Evolutionary conservation across 2,329 filamentous ascomycete genomes (phyloP).

Genomic region (Ophiocordyceps camponoti-floridani): DNA sequence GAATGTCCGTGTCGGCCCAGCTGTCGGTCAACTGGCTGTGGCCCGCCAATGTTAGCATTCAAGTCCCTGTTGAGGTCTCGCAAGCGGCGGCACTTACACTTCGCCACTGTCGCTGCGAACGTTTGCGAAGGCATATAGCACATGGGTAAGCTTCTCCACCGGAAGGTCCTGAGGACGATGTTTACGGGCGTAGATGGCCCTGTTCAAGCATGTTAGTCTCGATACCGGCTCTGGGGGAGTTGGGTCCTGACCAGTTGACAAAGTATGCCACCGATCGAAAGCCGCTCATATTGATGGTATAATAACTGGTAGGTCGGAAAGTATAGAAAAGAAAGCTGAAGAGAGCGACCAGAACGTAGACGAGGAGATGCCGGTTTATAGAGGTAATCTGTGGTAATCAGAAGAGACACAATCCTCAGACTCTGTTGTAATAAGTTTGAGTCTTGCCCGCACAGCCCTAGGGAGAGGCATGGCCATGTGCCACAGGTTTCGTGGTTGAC

Average conservation of each 20-base stretch:
- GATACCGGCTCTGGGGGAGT: background rate
- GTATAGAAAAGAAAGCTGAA: background rate
- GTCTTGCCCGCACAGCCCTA: background rate
- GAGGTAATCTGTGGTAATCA: background rate
- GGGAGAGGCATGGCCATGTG: background rate
- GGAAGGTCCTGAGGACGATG: constrained; percentile 76
- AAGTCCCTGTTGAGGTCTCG: background rate
- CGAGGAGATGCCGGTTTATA: background rate
- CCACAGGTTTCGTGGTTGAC: background rate
- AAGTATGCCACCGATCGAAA: constrained; percentile 57
- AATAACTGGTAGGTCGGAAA: background rate
- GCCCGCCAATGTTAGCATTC: constrained; percentile 1
- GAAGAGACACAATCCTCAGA: background rate
- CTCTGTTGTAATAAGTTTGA: background rate
- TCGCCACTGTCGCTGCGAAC: constrained; percentile 63
- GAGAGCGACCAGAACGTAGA: background rate
- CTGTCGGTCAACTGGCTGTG: constrained; percentile 35
- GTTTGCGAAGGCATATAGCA: constrained; percentile 86
- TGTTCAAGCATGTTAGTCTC: constrained; percentile 8
- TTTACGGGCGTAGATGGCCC: constrained; percentile 74
- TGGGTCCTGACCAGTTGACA: constrained; percentile 39
- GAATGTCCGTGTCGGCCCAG: constrained; percentile 57
- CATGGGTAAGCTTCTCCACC: constrained; percentile 64
- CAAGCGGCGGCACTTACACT: constrained; percentile 33
- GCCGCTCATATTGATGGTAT: constrained; percentile 12